Base-by-base conservation (phyloP, 352 stramenopile species). In the Phytophthora lateralis region DNA sequence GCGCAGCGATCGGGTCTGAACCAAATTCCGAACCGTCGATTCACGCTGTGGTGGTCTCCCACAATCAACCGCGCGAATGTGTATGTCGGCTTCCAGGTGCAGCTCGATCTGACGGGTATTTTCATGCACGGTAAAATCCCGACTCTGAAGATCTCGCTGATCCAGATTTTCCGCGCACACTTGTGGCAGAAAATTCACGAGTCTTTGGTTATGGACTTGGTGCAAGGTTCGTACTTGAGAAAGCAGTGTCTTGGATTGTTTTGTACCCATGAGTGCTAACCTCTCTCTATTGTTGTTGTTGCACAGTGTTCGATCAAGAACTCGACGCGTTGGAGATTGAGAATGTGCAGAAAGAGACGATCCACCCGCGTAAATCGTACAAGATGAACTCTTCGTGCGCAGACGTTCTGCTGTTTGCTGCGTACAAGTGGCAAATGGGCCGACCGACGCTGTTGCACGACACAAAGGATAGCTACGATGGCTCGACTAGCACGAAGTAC, bases 121-220 rank as follows among this genome's bases (percentile, higher is more conserved):
- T 99, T 99, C 79, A 99, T 99, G 98, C 98, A 99, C 86, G 98
- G 98, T 50, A 99, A 99, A 73, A 99, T 99, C 73, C 98, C 98
- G 41, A 99, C 97, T n/a, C 87, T 99, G 30, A 99, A 99, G 85
- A 99, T 99, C 55, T 99, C 94, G 41, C 64, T 98, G 38, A 98
- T 98, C 49, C 91, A 97, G 61, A 98, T 98, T 74, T 98, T 98
- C 83, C 89, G 98, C 15, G 98, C 98, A 4, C 98, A 99, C 61
- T 90, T 99, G 82, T 99, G 98, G 98, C 98, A 99, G 78, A 99
- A 99, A 78, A 99, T 99, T 69, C 98, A 99, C 76, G 98, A 99
- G 78, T 98, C 91, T 47, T 82, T 99, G 37, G 97, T 98, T 0
- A 99, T 99, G 96, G 96, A 99, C 75, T 81, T 73, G 24, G 61